Conservation (phyloP, 257 asterid species). For the Nicotiana tabacum region DNA sequence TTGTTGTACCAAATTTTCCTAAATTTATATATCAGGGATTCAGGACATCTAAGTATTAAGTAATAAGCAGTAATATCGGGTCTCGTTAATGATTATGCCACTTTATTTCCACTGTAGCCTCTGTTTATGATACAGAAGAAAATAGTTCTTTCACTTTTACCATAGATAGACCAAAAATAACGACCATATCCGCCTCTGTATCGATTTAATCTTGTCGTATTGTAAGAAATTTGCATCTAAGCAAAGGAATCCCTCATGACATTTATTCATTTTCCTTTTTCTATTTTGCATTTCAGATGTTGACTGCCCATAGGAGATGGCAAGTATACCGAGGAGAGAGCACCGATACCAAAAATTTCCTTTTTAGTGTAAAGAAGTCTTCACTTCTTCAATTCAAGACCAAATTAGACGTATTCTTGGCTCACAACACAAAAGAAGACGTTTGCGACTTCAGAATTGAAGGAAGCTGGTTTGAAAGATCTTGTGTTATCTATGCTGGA, state of each 20-base stretch:
- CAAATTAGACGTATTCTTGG: slow-evolving; percentile 50
- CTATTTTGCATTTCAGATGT: neutral
- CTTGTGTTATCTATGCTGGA: slow-evolving; percentile 37
- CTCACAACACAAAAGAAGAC: slow-evolving; percentile 34
- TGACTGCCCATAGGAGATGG: slow-evolving; percentile 14
- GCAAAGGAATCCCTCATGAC: neutral
- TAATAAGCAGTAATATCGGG: too few species aligned
- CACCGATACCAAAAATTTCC: slow-evolving; percentile 31
- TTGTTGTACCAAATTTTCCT: too few species aligned
- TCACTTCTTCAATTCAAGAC: slow-evolving; percentile 45
- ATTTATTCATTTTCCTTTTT: neutral
- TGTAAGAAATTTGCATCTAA: neutral
- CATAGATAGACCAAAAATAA: too few species aligned
- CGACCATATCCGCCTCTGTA: neutral
- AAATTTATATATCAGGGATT: too few species aligned
- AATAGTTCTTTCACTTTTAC: too few species aligned
- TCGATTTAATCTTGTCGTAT: neutral
- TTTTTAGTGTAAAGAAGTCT: slow-evolving; percentile 53
- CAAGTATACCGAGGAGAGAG: slow-evolving; percentile 55
- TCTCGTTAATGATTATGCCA: too few species aligned
- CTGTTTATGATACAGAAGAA: too few species aligned
- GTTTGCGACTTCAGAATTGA: slow-evolving; percentile 52
- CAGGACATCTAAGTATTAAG: too few species aligned
- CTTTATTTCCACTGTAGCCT: too few species aligned
- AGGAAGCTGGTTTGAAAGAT: slow-evolving; percentile 60